Evolutionary conservation across 148 eudicot genomes (phyloP).

Genomic region (Silene uniflora): DNA sequence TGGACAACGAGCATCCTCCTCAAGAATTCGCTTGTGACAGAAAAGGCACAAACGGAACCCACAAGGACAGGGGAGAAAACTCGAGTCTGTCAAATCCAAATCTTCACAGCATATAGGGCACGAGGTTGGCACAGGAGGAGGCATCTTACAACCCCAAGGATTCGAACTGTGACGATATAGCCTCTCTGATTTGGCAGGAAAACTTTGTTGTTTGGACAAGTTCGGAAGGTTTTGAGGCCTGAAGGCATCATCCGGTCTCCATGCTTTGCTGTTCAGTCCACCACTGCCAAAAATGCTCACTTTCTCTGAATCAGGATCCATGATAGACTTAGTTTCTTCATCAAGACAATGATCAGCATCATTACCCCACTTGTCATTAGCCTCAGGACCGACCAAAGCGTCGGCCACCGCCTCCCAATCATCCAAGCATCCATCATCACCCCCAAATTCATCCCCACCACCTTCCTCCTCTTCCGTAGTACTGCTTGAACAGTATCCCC

Average conservation of each 20-base stretch:
- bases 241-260: slow-evolving; percentile 81
- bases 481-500: slow-evolving; percentile 56
- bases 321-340: slow-evolving; percentile 18
- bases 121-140: slow-evolving; percentile 39
- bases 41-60: slow-evolving; percentile 93
- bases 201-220: slow-evolving; percentile 67
- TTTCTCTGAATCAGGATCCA: slow-evolving; percentile 19
- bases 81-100: slow-evolving; percentile 76
- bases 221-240: slow-evolving; percentile 85
- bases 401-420: slow-evolving; percentile 97
- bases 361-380: slow-evolving; percentile 36
- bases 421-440: slow-evolving; percentile 72
- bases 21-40: slow-evolving; percentile 91
- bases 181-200: slow-evolving; percentile 52
- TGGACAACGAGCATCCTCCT: slow-evolving; percentile 89
- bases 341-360: slow-evolving; percentile 20
- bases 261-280: slow-evolving; percentile 40
- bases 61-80: slow-evolving; percentile 79
- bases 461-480: slow-evolving; percentile 69
- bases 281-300: slow-evolving; percentile 29
- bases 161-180: slow-evolving; percentile 32
- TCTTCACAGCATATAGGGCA: slow-evolving; percentile 95
- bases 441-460: slow-evolving; percentile 24
- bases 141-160: slow-evolving; percentile 47
- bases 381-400: slow-evolving; percentile 51